Evolutionary conservation across 495 filamentous ascomycete species (phyloP).

Genomic region (Rhypophila decipiens): DNA sequence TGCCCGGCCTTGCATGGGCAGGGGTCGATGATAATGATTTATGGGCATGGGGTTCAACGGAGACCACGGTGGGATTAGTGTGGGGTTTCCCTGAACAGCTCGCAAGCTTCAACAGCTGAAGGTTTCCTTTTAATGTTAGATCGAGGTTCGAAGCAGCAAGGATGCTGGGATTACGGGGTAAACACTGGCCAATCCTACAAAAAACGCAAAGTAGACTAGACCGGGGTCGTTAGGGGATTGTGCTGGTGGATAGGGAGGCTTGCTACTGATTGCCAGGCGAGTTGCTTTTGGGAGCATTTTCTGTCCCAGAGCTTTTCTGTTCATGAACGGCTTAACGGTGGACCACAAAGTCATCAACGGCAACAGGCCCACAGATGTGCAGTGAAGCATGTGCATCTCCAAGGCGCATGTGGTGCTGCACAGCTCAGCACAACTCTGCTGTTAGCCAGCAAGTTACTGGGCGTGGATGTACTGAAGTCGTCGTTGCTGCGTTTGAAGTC

Average conservation of each 20-base stretch:
- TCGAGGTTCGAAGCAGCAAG: conserved; percentile 1
- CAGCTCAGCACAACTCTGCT: background rate
- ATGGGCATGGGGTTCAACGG: conserved; percentile 5
- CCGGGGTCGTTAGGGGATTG: no score
- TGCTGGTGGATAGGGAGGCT: background rate
- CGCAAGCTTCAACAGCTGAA: background rate
- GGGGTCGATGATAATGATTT: background rate
- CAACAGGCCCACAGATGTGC: conserved; percentile 5
- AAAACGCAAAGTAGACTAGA: no score
- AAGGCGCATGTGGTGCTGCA: background rate
- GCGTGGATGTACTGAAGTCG: background rate
- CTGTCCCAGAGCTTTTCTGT: conserved; percentile 17
- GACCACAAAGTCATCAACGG: background rate
- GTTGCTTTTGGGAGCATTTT: conserved; percentile 13
- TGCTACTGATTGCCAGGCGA: background rate
- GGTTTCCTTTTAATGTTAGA: background rate
- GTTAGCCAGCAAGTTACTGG: no score
- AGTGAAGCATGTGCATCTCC: background rate
- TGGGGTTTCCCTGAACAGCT: conserved; percentile 9
- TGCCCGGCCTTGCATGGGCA: background rate
- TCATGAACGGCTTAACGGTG: no score
- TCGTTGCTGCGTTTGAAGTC: conserved; percentile 16
- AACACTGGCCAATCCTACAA: conserved; percentile 11
- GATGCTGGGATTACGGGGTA: conserved; percentile 8
- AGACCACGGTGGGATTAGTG: conserved; percentile 2